Percentiles rank a stretch among this genome's conserved stretches.
Conservation (phyloP, 2,329 filamentous ascomycete species). For the Endoconidiophora polonica region DNA sequence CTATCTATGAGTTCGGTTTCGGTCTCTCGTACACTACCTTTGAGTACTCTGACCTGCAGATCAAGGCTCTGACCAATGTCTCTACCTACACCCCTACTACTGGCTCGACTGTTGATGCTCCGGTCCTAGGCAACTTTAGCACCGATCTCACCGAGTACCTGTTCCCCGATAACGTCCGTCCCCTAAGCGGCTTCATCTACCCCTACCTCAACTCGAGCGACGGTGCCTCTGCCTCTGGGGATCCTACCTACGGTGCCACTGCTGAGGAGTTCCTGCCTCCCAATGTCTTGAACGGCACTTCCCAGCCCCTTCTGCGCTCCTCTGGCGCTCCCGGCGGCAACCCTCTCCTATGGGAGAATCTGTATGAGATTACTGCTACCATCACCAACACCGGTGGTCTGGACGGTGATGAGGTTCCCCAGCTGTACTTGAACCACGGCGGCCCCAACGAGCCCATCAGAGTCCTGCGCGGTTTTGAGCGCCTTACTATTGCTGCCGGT, state of each 20-base stretch:
- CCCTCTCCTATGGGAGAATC: conserved; percentile 45
- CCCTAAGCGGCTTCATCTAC: conserved; percentile 45
- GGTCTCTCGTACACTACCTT: conserved; percentile 72
- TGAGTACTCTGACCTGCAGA: conserved; percentile 49
- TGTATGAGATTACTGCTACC: conserved; percentile 50
- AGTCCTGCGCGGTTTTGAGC: conserved; percentile 66
- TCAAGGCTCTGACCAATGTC: conserved; percentile 31
- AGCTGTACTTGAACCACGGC: conserved; percentile 68
- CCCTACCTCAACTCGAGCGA: conserved; percentile 55
- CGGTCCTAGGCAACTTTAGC: conserved; percentile 46
- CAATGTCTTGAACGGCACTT: conserved; percentile 34
- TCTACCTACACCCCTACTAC: conserved; percentile 39
- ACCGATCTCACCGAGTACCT: conserved; percentile 47
- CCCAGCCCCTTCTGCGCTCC: conserved; percentile 38
- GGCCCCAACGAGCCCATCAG: conserved; percentile 52
- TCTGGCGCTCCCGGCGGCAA: conserved; percentile 46
- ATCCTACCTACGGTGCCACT: conserved; percentile 42
- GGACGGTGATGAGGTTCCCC: conserved; percentile 53
- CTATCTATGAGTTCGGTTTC: conserved; percentile 67
- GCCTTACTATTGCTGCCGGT: conserved; percentile 54
- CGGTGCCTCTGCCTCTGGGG: conserved; percentile 34
- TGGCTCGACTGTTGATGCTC: conserved; percentile 46
- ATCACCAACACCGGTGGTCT: conserved; percentile 55
- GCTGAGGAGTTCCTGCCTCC: conserved; percentile 44
- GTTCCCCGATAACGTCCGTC: conserved; percentile 43